Percentiles rank a stretch among this genome's conserved stretches.
phyloP scores from a whole-genome alignment of 345 rosid genomes.

The Lepidium didymum region DNA sequence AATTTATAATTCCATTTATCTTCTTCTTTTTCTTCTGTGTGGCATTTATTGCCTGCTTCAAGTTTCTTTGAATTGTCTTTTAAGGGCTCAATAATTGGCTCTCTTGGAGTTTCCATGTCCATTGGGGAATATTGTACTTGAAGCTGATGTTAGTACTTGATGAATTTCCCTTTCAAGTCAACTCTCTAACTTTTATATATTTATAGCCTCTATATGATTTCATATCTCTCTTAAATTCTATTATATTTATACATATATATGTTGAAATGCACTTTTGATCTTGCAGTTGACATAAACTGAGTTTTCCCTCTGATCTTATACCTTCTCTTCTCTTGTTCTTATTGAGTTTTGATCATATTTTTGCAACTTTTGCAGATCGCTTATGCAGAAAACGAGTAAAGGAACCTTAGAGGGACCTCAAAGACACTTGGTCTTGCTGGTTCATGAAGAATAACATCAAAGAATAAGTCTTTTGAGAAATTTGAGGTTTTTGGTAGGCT shows the following conservation, averaged over 20 bases:
- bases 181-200: constrained; percentile 25
- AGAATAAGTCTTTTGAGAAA: constrained; percentile 14
- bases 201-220: constrained; percentile 18
- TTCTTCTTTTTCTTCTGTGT: background rate
- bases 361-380: constrained; percentile 54
- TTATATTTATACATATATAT: constrained; percentile 27
- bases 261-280: constrained; percentile 60
- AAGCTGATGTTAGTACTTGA: constrained; percentile 31
- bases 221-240: constrained; percentile 26
- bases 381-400: constrained; percentile 39
- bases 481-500: constrained; percentile 35
- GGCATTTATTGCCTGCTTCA: constrained; percentile 7
- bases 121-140: constrained; percentile 30
- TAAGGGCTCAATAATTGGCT: constrained; percentile 20
- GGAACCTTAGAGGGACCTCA: constrained; percentile 52
- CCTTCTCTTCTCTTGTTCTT: constrained; percentile 3
- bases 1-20: background rate
- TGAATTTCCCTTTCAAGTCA: constrained; percentile 24
- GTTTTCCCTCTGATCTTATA: constrained; percentile 22
- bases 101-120: constrained; percentile 29
- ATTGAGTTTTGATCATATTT: constrained; percentile 52
- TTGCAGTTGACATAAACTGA: constrained; percentile 48
- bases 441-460: constrained; percentile 18
- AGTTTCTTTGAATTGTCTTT: constrained; percentile 4
- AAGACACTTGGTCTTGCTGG: constrained; percentile 22